phyloP scores from a whole-genome alignment of 2,329 filamentous ascomycete genomes.

The Immersiporthe knoxdaviesiana region DNA sequence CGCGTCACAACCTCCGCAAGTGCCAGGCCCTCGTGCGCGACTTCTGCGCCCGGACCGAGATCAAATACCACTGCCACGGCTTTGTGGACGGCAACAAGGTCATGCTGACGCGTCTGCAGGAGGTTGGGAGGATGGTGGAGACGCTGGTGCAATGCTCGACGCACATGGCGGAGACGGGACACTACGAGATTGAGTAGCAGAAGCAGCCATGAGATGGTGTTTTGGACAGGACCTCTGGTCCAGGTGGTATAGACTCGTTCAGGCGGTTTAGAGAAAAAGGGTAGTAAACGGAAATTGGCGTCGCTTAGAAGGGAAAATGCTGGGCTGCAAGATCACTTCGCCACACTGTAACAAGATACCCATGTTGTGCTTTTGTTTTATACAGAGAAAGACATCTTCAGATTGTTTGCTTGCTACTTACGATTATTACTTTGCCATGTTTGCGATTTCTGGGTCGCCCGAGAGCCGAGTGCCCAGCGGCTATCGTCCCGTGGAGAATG shows the following conservation, averaged over 20 bases:
- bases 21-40: slow-evolving; percentile 63
- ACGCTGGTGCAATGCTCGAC: slow-evolving; percentile 62
- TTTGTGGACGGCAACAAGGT: slow-evolving; percentile 30
- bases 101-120: slow-evolving; percentile 51
- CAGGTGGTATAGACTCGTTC: not conserved
- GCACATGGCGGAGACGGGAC: slow-evolving; percentile 51
- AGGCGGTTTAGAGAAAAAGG: too few species aligned
- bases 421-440: not conserved
- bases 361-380: not conserved
- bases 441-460: not conserved
- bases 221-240: not conserved
- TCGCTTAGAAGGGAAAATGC: not conserved
- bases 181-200: slow-evolving; percentile 17
- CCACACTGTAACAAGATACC: slow-evolving; percentile 1
- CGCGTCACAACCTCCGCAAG: slow-evolving; percentile 67
- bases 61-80: slow-evolving; percentile 24
- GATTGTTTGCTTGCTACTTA: not conserved
- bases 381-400: not conserved
- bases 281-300: not conserved
- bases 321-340: not conserved
- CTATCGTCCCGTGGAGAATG: not conserved
- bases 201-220: not conserved
- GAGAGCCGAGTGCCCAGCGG: not conserved
- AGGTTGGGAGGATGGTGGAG: slow-evolving; percentile 64
- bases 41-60: slow-evolving; percentile 50